Evolutionary conservation across 2,329 filamentous ascomycete genomes (phyloP).

Genomic region (Aureobasidium sp.): DNA sequence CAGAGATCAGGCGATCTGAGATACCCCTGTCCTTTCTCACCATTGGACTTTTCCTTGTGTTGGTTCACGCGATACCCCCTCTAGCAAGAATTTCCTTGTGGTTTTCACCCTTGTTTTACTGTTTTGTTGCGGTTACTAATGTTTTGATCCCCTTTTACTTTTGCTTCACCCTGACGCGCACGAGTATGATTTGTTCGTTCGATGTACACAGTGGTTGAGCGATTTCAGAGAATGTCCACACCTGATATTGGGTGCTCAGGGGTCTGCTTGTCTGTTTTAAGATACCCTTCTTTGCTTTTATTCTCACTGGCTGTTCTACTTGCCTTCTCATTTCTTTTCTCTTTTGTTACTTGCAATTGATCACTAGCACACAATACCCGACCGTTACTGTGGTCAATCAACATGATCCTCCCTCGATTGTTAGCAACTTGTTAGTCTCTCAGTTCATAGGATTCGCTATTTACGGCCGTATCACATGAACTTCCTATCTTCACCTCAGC

Average conservation of each 20-base stretch:
- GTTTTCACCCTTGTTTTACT: neutral
- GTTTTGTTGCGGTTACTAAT: neutral
- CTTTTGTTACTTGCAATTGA: neutral
- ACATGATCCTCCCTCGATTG: neutral
- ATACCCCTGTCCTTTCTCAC: constrained; percentile 8
- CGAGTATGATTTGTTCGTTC: neutral
- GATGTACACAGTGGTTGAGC: neutral
- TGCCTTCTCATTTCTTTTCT: neutral
- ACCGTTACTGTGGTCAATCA: neutral
- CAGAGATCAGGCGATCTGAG: constrained; percentile 12
- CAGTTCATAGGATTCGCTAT: neutral
- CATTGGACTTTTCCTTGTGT: constrained; percentile 13
- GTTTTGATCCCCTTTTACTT: neutral
- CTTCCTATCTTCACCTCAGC: neutral
- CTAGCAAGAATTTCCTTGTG: neutral
- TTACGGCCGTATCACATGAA: neutral
- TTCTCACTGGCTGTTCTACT: neutral
- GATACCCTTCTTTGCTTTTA: constrained; percentile 11
- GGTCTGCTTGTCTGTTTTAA: constrained; percentile 9
- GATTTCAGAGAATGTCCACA: neutral
- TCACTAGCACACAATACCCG: constrained; percentile 10
- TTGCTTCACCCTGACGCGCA: neutral
- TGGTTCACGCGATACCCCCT: constrained; percentile 9
- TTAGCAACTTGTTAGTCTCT: neutral
- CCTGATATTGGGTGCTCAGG: neutral